Evolutionary conservation across 805 yeast species (phyloP).

Genomic region (Starmerella floricola): DNA sequence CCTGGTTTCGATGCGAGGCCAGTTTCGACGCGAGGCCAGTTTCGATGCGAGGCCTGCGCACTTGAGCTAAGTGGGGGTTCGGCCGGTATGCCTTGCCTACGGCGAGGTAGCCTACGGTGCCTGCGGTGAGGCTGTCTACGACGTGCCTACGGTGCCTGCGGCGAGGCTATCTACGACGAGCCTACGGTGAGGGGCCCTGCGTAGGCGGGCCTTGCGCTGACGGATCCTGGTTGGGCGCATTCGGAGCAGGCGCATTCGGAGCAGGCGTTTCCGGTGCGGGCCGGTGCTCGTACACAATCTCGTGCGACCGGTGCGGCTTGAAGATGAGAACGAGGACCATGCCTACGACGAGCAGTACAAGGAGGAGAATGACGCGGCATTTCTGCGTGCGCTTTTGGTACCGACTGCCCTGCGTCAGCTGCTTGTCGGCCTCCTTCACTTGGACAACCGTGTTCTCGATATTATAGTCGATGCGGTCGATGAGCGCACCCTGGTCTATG

Average conservation of each 20-base stretch:
- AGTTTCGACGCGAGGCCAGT: no score
- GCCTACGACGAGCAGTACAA: slow-evolving; percentile 59
- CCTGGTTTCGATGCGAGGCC: no score
- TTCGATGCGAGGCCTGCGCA: no score
- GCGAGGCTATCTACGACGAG: no score
- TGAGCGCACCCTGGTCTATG: slow-evolving; percentile 87
- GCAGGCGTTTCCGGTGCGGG: slow-evolving; percentile 4
- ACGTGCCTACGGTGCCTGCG: no score
- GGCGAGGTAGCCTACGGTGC: no score
- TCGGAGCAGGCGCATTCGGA: no score
- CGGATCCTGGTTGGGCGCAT: not conserved
- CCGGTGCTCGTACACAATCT: slow-evolving; percentile 11
- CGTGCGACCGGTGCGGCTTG: slow-evolving; percentile 30
- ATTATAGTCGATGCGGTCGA: slow-evolving; percentile 90
- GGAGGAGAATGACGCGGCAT: slow-evolving; percentile 71
- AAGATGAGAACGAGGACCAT: slow-evolving; percentile 58
- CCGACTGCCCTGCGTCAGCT: slow-evolving; percentile 58
- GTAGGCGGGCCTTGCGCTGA: no score
- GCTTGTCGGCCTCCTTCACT: slow-evolving; percentile 63
- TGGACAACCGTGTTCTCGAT: slow-evolving; percentile 67
- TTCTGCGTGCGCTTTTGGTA: slow-evolving; percentile 85
- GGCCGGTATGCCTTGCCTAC: no score
- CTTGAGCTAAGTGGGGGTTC: no score
- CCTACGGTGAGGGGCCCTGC: no score
- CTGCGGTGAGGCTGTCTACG: no score